Base-by-base conservation (phyloP, 176 grass and related monocot genomes). In the Calamus simplicifolius region DNA sequence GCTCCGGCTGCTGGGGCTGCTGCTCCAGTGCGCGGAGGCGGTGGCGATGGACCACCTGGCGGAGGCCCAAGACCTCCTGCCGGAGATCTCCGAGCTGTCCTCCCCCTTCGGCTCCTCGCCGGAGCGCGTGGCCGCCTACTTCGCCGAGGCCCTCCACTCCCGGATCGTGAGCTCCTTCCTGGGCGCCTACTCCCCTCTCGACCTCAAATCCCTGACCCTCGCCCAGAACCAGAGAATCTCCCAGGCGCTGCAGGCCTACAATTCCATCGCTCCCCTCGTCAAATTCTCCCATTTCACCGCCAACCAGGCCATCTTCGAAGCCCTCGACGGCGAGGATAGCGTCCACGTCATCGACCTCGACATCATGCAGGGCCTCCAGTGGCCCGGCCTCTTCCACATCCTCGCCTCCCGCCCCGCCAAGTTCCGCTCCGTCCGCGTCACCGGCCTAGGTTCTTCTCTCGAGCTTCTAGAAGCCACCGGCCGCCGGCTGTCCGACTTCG, bases 211-310 rank as follows among this genome's bases (percentile, higher is more conserved):
- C 16, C 64, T 76, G 1, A 58, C 70, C 27, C 61, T 70, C 21
- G 59, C 50, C 26, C 86, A 81, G 70, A 68, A 78, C 82, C 69
- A 75, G 38, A 77, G 77, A 26, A 70, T 86, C 25, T 80, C 75
- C 0, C 63, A 68, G 1, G 86, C 90, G 4, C 84, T 89, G 59
- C 86, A 87, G 51, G 69, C 73, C 16, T 95, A 95, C 77, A 95
- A 95, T 71, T 65, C 82, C 51, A 77, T 95, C 56, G 83, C 90
- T 0, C 90, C 90, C 50, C 82, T 95, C 43, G 79, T 89, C 63
- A 95, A 89, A 66, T 95, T 95, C 90, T 85, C 90, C 21, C 82
- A 95, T 82, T 89, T 95, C 90, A 95, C 85, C 1, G 85, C 90
- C 30, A 95, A 95, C 76, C 86, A 95, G 69, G 85, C 82, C 63